Evolutionary conservation across 371 early-diverging fungal genomes (phyloP).

Genomic region (Gilbertella persicaria): DNA sequence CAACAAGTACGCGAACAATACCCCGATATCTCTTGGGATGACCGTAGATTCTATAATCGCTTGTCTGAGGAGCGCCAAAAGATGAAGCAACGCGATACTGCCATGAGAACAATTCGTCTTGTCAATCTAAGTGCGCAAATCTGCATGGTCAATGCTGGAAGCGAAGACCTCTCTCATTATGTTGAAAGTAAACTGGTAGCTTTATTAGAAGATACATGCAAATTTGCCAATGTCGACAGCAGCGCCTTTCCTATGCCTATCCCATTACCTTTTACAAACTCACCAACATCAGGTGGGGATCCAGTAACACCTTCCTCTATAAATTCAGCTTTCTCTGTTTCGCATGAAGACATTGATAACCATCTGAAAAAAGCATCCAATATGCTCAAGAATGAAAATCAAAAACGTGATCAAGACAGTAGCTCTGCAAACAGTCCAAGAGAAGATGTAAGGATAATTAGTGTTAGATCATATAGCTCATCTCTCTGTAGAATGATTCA

Average conservation of each 20-base stretch:
- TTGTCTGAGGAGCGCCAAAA: constrained; percentile 64
- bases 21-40: constrained; percentile 62
- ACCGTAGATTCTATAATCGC: constrained; percentile 66
- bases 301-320: constrained; percentile 5
- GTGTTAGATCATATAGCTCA: too few species aligned
- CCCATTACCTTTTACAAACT: constrained; percentile 12
- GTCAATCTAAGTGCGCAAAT: constrained; percentile 36
- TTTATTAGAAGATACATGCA: constrained; percentile 38
- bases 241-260: constrained; percentile 11
- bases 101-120: constrained; percentile 47
- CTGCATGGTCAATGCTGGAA: constrained; percentile 45
- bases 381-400: background rate
- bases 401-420: constrained; percentile 1
- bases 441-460: background rate
- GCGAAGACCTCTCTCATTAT: constrained; percentile 49
- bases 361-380: constrained; percentile 7
- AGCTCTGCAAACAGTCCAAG: background rate
- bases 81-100: constrained; percentile 56
- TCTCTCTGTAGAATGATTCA: background rate
- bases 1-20: constrained; percentile 54
- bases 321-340: constrained; percentile 4
- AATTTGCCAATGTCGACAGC: constrained; percentile 29
- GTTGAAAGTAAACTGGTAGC: constrained; percentile 47
- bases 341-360: constrained; percentile 12
- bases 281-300: constrained; percentile 3